Base-by-base conservation (phyloP, 805 yeast species). In the Maudiozyma bulderi region DNA sequence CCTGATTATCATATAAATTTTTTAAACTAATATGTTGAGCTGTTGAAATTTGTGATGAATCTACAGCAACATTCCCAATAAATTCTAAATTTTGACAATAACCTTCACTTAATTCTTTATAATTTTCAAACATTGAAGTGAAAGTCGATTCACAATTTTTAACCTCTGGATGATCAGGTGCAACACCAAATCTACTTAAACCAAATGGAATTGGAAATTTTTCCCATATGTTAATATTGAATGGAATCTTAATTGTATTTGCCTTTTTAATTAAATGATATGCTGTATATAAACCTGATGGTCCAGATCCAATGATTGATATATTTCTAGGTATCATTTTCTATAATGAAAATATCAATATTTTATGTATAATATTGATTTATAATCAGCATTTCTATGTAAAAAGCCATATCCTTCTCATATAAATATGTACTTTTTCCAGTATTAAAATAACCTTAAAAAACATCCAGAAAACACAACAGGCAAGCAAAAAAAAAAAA, bases 101-200 rank as follows among this genome's bases (percentile, higher is more conserved):
- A 2, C 46, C 49, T 10, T 66, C 62, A 10, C 61, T 56, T 28
- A 55, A 48, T 60, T 69, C 57, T 3, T 46, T 45, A 10, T 46
- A 15, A 6, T 44, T 31, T 3, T 29, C 13, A 38, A 42, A 40
- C 42, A 44, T 33, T 5, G 31, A 15, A 30, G n/a, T 75, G 61
- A 93, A 84, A 47, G 89, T 81, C 15, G 84, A 72, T 46, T 73
- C 76, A 57, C 93, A 85, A 51, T 81, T 81, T 64, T 90, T 91
- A 33, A 93, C 98, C 59, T 93, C 98, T 0, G 96, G 96, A 66
- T 93, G 97, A 67, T 93, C 99, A 2, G 99, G 99, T 0, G 99
- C 97, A n/a, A 93, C 98, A 1, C 99, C 99, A 62, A 78, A 90
- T 35, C 99, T 69, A 40, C 90, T 81, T 34, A 93, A 73, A 0